phyloP scores from a whole-genome alignment of 2,329 filamentous ascomycete genomes.

The Aspergillus terreus region DNA sequence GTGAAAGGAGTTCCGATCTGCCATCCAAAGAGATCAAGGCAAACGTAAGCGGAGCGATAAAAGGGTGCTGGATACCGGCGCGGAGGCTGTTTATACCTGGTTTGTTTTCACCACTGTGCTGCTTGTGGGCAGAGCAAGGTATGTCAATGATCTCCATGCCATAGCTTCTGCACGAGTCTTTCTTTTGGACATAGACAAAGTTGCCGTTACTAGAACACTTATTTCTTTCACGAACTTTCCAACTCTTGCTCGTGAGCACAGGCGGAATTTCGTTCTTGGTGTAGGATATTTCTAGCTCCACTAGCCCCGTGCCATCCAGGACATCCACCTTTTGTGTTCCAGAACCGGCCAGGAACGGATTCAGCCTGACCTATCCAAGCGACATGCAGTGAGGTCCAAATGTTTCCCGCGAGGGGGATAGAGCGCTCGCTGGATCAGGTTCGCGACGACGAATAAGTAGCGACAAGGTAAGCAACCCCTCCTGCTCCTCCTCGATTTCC shows the following conservation, averaged over 20 bases:
- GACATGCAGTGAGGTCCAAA: neutral
- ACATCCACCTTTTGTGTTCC: neutral
- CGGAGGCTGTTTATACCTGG: constrained; percentile 3
- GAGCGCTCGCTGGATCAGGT: neutral
- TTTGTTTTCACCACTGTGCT: neutral
- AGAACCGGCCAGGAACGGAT: constrained; percentile 1
- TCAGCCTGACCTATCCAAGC: constrained; percentile 2
- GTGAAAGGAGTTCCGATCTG: constrained; percentile 10
- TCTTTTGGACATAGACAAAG: constrained; percentile 1
- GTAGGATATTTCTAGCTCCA: neutral
- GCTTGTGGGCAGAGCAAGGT: neutral
- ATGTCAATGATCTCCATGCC: constrained; percentile 2
- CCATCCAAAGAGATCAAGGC: constrained; percentile 9
- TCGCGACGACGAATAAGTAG: neutral
- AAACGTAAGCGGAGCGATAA: constrained; percentile 12
- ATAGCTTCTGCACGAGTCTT: constrained; percentile 6
- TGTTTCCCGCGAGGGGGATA: neutral
- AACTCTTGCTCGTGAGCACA: neutral
- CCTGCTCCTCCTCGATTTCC: neutral
- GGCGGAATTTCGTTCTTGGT: neutral
- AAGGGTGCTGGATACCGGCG: constrained; percentile 13
- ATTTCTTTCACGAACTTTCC: neutral
- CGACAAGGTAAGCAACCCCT: neutral
- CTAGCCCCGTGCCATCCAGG: constrained; percentile 1
- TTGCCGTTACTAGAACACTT: neutral